phyloP scores from a whole-genome alignment of 192 early-diverging fungal genomes.

The Rhizophagus prolifer region DNA sequence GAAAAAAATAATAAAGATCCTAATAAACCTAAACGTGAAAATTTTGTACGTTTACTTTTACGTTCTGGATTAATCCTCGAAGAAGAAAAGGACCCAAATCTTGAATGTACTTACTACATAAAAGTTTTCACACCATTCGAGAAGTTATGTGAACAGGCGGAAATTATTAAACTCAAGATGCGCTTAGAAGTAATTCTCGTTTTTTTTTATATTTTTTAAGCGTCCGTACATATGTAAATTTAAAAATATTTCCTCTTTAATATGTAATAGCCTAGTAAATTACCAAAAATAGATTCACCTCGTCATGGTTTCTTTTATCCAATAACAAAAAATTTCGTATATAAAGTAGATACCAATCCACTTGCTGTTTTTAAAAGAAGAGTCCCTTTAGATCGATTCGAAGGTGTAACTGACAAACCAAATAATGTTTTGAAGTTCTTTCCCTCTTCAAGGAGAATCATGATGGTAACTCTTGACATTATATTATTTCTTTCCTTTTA shows the following conservation, averaged over 20 bases:
- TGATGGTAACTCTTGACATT: conserved; percentile 31
- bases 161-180: conserved; percentile 35
- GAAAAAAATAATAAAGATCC: background rate
- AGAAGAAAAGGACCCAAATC: conserved; percentile 35
- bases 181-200: conserved; percentile 42
- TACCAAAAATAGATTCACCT: background rate
- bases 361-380: conserved; percentile 41
- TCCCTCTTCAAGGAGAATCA: conserved; percentile 30
- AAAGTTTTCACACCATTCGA: conserved; percentile 45
- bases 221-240: conserved; percentile 13
- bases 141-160: conserved; percentile 41
- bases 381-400: conserved; percentile 33
- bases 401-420: conserved; percentile 34
- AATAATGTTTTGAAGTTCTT: conserved; percentile 40
- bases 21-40: conserved; percentile 21
- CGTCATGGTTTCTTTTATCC: conserved; percentile 1
- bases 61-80: conserved; percentile 40
- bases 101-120: conserved; percentile 41
- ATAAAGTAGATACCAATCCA: conserved; percentile 35
- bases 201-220: background rate
- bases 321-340: conserved; percentile 23
- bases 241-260: background rate
- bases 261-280: background rate
- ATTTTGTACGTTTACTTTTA: conserved; percentile 41
- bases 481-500: too few species aligned